These are phyloP conservation scores for Ganoderma meredithae DNA, from an alignment of 1,284 basidiomycete genomes.

Conservation along the genomic window DNA sequence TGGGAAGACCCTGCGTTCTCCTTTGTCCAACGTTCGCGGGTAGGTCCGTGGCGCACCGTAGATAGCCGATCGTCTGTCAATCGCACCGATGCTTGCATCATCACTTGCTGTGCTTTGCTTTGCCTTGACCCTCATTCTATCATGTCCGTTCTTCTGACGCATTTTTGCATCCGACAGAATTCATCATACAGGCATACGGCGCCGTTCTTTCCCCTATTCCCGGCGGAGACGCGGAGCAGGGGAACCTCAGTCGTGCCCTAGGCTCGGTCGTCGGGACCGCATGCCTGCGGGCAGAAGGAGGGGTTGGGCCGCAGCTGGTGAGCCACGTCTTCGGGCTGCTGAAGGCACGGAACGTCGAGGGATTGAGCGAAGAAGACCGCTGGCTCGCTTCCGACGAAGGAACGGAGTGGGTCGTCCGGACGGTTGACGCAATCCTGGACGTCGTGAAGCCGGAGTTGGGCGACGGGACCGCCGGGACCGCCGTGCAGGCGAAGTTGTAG, in stretches of 20 bases:
- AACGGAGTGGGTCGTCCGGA: slow-evolving; percentile 89
- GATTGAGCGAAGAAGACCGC: slow-evolving; percentile 75
- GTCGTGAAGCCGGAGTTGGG: slow-evolving; percentile 59
- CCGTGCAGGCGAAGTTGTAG: slow-evolving; percentile 68
- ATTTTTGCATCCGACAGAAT: slow-evolving; percentile 56
- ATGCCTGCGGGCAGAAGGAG: slow-evolving; percentile 88
- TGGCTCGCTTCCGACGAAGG: slow-evolving; percentile 94
- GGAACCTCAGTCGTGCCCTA: slow-evolving; percentile 86
- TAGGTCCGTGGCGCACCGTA: slow-evolving; percentile 1
- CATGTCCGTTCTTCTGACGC: neutral
- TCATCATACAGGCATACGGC: slow-evolving; percentile 95
- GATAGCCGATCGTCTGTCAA: neutral
- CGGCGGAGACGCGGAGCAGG: slow-evolving; percentile 64
- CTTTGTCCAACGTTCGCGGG: slow-evolving; percentile 8
- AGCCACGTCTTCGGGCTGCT: slow-evolving; percentile 95
- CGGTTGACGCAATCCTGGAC: slow-evolving; percentile 84
- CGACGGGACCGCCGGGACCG: slow-evolving; percentile 44
- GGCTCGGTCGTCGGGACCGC: slow-evolving; percentile 92
- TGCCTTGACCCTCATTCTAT: neutral
- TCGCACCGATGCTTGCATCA: neutral
- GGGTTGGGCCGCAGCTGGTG: slow-evolving; percentile 90
- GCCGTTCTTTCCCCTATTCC: slow-evolving; percentile 83
- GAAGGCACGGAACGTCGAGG: slow-evolving; percentile 73
- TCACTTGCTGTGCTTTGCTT: neutral
- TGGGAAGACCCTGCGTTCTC: slow-evolving; percentile 4